Evolutionary conservation across 768 basidiomycete genomes (phyloP).

Genomic region (Tricholoma sp.): DNA sequence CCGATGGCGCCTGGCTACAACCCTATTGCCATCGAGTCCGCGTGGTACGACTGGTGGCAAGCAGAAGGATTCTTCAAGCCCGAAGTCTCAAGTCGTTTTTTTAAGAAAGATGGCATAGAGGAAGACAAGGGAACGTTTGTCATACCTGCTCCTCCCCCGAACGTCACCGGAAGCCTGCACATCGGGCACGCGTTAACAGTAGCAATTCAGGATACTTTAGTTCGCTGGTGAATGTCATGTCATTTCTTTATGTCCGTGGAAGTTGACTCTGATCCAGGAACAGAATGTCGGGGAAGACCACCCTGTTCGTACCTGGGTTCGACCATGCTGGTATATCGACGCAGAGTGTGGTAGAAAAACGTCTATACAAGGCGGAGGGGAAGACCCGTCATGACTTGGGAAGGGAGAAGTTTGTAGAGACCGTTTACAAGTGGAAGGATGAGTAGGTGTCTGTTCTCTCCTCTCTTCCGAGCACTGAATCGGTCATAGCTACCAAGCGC

Average conservation of each 20-base stretch:
- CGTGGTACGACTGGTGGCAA: conserved; percentile 99
- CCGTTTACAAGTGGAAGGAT: conserved; percentile 95
- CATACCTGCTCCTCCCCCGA: conserved; percentile 89
- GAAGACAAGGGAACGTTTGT: conserved; percentile 72
- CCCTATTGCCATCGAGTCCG: conserved; percentile 88
- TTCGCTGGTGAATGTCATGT: conserved; percentile 67
- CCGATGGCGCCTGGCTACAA: conserved; percentile 95
- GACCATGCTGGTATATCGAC: conserved; percentile 99
- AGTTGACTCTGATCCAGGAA: conserved; percentile 50
- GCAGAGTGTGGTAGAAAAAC: conserved; percentile 94
- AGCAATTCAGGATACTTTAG: conserved; percentile 84
- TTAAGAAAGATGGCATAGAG: conserved; percentile 43
- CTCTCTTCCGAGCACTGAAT: neutral
- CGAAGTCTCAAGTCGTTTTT: conserved; percentile 30
- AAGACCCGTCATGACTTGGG: conserved; percentile 92
- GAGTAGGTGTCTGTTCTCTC: conserved; percentile 51
- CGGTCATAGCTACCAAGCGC: conserved; percentile 72
- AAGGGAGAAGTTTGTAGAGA: conserved; percentile 83
- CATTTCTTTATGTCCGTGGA: neutral
- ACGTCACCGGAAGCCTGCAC: conserved; percentile 93
- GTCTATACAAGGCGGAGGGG: conserved; percentile 77
- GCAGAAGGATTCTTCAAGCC: conserved; percentile 89
- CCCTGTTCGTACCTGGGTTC: conserved; percentile 89
- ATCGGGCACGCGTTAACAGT: conserved; percentile 93
- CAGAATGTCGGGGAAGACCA: conserved; percentile 92